Evolutionary conservation across 2,329 filamentous ascomycete species (phyloP), one percentile per base, ranked within the genome.

Genomic region (Pseudogymnoascus sp.): DNA sequence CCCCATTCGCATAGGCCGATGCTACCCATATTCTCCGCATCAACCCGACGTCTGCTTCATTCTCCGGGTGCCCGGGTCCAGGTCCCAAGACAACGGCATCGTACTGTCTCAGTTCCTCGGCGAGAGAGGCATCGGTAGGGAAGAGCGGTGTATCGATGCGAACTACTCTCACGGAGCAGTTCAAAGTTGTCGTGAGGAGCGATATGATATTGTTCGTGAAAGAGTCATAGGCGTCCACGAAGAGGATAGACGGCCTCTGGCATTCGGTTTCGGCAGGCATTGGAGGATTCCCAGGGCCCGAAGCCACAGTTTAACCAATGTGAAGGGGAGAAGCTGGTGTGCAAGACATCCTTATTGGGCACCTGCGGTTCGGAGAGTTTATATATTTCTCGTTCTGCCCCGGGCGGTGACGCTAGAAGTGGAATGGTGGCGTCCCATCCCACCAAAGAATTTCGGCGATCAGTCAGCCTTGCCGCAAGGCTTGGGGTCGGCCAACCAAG

Each of bases 171-270:
- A 96, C 87, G 14, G 86, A 79, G 18, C 84, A 88, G 64, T 81
- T 77, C 7, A 96, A 80, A 3, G 84, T 80, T 3, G 87, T 85
- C 69, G 88, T 83, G 56, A 97, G 81, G 35, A 96, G 83, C 5
- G 90, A 87, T 62, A 95, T 86, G 70, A 97, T 94, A 77, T 97
- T 97, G 77, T 96, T 92, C 63, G 92, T 91, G 76, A 97, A 99
- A 44, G 92, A 97, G 78, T 99, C 94, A 76, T 96, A 96, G 66
- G 93, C 92, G 75, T 97, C 94, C 68, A 99, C 81, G 76, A 96
- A 96, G 66, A 97, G 84, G 66, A 97, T 88, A 16, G 68, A 63
- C 44, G 72, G 69, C 64, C 73, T 72, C 6, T 65, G 62, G 12
- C 28, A 56, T 56, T 56, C 50, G 10, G 16, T 18, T 12, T 56